phyloP scores from a whole-genome alignment of 306 rosid species.

The Fragaria vesca region DNA sequence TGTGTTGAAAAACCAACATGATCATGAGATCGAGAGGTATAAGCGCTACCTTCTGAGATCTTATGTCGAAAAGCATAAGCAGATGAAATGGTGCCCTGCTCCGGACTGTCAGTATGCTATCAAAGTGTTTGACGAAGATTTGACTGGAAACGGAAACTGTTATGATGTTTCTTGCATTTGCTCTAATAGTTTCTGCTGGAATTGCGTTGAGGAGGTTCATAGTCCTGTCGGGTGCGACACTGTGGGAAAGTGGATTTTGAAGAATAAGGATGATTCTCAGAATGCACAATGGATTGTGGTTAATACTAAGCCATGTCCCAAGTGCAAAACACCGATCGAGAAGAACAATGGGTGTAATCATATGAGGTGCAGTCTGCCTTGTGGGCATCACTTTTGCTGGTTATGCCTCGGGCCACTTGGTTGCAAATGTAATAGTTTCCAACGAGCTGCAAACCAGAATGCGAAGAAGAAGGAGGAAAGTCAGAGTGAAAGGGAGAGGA shows the following conservation, averaged over 20 bases:
- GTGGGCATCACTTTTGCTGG: constrained; percentile 82
- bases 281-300: constrained; percentile 83
- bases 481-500: constrained; percentile 59
- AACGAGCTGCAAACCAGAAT: not conserved
- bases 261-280: constrained; percentile 88
- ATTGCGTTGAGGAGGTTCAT: constrained; percentile 90
- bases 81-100: constrained; percentile 90
- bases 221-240: constrained; percentile 94
- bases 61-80: constrained; percentile 73
- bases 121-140: constrained; percentile 57
- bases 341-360: constrained; percentile 88
- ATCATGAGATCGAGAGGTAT: constrained; percentile 59
- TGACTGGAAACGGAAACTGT: constrained; percentile 40
- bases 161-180: constrained; percentile 86
- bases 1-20: constrained; percentile 32
- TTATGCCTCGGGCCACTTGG: constrained; percentile 50
- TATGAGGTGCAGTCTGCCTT: constrained; percentile 76
- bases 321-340: constrained; percentile 83
- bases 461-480: not conserved
- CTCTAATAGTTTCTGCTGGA: constrained; percentile 85
- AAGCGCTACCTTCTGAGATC: constrained; percentile 67
- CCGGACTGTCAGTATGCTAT: constrained; percentile 85
- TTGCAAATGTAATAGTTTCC: constrained; percentile 3
- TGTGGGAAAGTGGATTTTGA: constrained; percentile 84
- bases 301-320: constrained; percentile 81